Conservation (phyloP, 441 rosid genomes). For the Syzygium syzygioides region DNA sequence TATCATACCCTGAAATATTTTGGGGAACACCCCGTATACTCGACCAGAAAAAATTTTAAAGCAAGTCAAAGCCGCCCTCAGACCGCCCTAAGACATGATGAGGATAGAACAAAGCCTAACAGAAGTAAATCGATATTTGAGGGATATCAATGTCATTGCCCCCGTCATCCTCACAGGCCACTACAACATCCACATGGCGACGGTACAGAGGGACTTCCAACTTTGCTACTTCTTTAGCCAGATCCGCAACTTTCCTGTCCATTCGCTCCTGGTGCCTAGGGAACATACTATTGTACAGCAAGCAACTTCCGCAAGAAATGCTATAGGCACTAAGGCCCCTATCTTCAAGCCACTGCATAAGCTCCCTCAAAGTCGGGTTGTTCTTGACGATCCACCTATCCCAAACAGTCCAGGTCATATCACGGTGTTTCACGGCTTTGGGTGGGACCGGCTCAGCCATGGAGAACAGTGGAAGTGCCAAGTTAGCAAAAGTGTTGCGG, state of each 20-base stretch:
- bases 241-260: slow-evolving; percentile 79
- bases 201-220: slow-evolving; percentile 64
- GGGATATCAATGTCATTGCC: slow-evolving; percentile 88
- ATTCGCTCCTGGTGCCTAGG: slow-evolving; percentile 72
- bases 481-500: slow-evolving; percentile 86
- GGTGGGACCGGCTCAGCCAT: slow-evolving; percentile 94
- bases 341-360: slow-evolving; percentile 70
- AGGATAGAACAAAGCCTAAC: slow-evolving; percentile 17
- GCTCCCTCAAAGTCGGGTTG: slow-evolving; percentile 76
- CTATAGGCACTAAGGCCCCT: slow-evolving; percentile 80
- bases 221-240: slow-evolving; percentile 80
- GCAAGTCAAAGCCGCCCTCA: neutral
- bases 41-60: too few species aligned
- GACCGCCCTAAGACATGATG: neutral
- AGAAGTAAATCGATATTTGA: slow-evolving; percentile 64
- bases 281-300: slow-evolving; percentile 77
- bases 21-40: neutral
- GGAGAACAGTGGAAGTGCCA: slow-evolving; percentile 86
- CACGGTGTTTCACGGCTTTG: slow-evolving; percentile 66
- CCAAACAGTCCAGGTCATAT: slow-evolving; percentile 95
- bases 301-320: slow-evolving; percentile 77
- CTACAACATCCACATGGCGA: slow-evolving; percentile 66
- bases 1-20: neutral
- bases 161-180: slow-evolving; percentile 89
- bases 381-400: slow-evolving; percentile 75